These are phyloP conservation scores for Aureobasidium sp. DNA, from an alignment of 2,329 filamentous ascomycete species.

Conservation along the genomic window DNA sequence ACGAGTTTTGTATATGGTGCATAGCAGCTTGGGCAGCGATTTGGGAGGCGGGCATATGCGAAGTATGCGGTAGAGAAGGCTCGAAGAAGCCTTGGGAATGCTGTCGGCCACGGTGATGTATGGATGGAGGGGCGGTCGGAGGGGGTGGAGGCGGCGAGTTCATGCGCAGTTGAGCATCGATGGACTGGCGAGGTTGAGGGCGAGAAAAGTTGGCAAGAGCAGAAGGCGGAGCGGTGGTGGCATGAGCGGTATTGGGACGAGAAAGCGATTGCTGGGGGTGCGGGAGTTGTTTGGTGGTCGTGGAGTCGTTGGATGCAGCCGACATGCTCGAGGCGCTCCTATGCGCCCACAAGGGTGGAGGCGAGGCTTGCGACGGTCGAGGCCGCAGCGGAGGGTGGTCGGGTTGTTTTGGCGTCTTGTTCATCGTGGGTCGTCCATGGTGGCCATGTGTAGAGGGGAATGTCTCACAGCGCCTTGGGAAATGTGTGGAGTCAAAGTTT, in stretches of 20 bases:
- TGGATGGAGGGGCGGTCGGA: constrained; percentile 17
- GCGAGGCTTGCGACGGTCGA: neutral
- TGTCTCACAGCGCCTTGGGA: neutral
- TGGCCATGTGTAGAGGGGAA: neutral
- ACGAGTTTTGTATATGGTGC: constrained; percentile 34
- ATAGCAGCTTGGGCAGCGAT: constrained; percentile 73
- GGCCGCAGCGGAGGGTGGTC: neutral
- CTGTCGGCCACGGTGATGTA: constrained; percentile 54
- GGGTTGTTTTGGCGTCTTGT: neutral
- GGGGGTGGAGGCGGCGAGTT: neutral
- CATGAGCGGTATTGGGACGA: constrained; percentile 2
- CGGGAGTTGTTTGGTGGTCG: neutral
- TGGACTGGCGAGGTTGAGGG: constrained; percentile 24
- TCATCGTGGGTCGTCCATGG: neutral
- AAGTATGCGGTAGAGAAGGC: constrained; percentile 52
- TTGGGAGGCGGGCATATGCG: constrained; percentile 55
- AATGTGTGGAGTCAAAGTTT: neutral
- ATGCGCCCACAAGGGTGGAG: neutral
- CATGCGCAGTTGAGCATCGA: constrained; percentile 23
- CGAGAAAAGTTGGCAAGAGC: constrained; percentile 22
- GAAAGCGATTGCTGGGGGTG: neutral
- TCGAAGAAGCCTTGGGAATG: constrained; percentile 71
- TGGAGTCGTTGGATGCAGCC: neutral
- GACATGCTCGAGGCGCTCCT: constrained; percentile 10
- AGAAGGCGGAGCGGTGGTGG: neutral